A percentile compares a stretch with the other conserved stretches of the same genome.
Conservation (phyloP, 306 rosid species). For the Rosa rugosa region DNA sequence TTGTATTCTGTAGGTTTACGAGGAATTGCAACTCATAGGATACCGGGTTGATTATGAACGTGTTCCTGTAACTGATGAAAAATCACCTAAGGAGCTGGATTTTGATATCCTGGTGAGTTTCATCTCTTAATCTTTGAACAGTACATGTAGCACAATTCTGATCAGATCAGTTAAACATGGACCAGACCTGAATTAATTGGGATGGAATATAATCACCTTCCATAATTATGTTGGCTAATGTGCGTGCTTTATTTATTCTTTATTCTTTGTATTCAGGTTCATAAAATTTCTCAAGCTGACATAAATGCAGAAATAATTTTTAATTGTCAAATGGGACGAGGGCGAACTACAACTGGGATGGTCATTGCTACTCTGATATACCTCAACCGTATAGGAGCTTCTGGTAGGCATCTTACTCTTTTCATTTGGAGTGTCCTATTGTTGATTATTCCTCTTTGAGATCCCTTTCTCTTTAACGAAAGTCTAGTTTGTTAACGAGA, state of each 20-base stretch:
- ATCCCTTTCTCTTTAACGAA: not conserved
- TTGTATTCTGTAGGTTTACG: slow-evolving; percentile 61
- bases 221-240: slow-evolving; percentile 7
- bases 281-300: slow-evolving; percentile 72
- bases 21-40: slow-evolving; percentile 71
- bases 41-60: slow-evolving; percentile 93
- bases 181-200: slow-evolving; percentile 14
- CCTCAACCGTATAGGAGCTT: slow-evolving; percentile 78
- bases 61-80: slow-evolving; percentile 93
- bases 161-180: slow-evolving; percentile 17
- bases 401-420: slow-evolving; percentile 48
- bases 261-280: slow-evolving; percentile 59
- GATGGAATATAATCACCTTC: slow-evolving; percentile 5
- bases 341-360: slow-evolving; percentile 94
- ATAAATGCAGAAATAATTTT: slow-evolving; percentile 73
- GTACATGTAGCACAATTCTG: slow-evolving; percentile 1
- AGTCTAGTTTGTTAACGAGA: not conserved
- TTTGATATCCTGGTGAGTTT: slow-evolving; percentile 84
- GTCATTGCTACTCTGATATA: slow-evolving; percentile 87
- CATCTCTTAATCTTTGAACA: not conserved
- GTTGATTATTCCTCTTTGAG: not conserved
- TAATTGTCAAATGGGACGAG: slow-evolving; percentile 99
- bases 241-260: slow-evolving; percentile 25
- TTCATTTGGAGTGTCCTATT: slow-evolving; percentile 4
- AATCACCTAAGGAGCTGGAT: slow-evolving; percentile 81